Base-by-base conservation (phyloP, 345 rosid genomes). In the Turnera subulata region DNA sequence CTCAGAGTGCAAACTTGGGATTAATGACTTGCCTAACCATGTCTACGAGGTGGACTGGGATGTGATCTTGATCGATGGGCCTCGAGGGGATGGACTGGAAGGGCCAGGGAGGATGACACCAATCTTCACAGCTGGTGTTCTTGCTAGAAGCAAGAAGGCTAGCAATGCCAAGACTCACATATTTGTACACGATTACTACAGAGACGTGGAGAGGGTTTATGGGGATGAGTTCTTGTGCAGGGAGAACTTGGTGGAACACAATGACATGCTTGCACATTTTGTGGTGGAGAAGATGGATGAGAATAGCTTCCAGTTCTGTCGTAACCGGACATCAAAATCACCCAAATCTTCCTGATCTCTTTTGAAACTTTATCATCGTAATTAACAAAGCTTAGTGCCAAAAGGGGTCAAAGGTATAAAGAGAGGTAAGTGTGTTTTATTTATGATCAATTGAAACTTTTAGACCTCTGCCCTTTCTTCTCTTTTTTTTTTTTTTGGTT, bases 31-130 rank as follows among this genome's bases (percentile, higher is more conserved):
- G 71, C 97, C 99, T 0, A 93, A 93, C 65, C 96, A 85, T 35
- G 96, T 93, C 1, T 93, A 93, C 9, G 97, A 89, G 63, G 85
- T 93, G 11, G 96, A 84, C 11, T 93, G 99, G 99, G 99, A 93
- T 61, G 89, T 93, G 59, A 93, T 93, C 13, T 58, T 93, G 44
- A 80, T 93, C 6, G 99, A 89, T n/a, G 99, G 99, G 1, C 99
- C 99, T 1, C 73, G 99, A 4, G 99, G 99, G 1, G 82, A 89
- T 46, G 84, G 89, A 15, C 73, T 78, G 0, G 88, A 86, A 0
- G 73, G 79, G 0, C 91, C 99, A 0, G 97, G 99, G 4, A 73
- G 99, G 64, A 89, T 93, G 96, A 69, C 84, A 5, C 82, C 97
- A 1, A 89, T 93, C 53, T 93, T 89, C 74, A 93, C 99, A 2